Evolutionary conservation across 139 green algal species (phyloP).

Genomic region (Chlorella sp.): DNA sequence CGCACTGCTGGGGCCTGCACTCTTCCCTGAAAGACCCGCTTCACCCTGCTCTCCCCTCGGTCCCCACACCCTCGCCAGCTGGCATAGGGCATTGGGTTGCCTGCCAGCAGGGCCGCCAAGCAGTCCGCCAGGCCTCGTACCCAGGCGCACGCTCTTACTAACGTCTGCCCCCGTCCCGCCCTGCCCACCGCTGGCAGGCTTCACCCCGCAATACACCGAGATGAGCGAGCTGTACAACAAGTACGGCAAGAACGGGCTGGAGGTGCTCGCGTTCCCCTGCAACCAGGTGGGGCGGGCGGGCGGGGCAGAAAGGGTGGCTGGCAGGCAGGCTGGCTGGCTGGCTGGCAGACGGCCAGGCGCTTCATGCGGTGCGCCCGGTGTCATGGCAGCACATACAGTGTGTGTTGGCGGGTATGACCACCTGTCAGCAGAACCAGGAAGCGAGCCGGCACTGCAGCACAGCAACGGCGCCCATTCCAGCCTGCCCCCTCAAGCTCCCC

Average conservation of each 20-base stretch:
- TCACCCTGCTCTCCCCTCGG: background rate
- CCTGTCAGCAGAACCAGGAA: too few species aligned
- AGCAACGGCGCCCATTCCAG: background rate
- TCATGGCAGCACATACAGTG: too few species aligned
- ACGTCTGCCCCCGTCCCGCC: background rate
- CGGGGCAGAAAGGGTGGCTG: too few species aligned
- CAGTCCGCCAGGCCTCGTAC: too few species aligned
- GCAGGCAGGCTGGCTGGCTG: background rate
- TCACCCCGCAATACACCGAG: conserved; percentile 67
- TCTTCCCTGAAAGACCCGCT: too few species aligned
- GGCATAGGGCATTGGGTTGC: background rate
- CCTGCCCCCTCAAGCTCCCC: background rate
- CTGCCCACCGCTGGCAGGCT: conserved; percentile 34
- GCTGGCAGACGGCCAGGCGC: too few species aligned
- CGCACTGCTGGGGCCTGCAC: background rate
- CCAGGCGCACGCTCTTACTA: background rate
- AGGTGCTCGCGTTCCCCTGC: conserved; percentile 83
- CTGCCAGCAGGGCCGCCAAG: background rate
- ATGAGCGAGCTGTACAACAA: conserved; percentile 79
- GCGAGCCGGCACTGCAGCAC: too few species aligned
- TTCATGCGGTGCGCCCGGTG: too few species aligned
- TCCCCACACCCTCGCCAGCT: background rate
- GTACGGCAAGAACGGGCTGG: conserved; percentile 70
- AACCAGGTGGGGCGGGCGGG: conserved; percentile 52
- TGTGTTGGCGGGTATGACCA: too few species aligned